Conservation (phyloP, 495 filamentous ascomycete species). For the Bacidia rubella region DNA sequence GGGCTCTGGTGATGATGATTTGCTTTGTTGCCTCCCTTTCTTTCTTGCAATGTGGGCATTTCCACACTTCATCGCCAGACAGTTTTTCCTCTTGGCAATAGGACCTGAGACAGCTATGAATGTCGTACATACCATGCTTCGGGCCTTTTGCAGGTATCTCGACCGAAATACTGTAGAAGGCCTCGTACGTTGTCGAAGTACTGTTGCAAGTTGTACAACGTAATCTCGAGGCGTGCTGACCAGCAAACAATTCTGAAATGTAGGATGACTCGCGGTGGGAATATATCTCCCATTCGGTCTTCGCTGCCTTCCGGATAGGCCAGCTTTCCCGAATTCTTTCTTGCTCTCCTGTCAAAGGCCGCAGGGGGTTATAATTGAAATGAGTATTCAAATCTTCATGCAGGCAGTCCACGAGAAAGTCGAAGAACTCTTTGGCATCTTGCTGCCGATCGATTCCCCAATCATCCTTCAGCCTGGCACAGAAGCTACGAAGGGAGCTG, state of each 20-base stretch:
- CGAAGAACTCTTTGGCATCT: conserved; percentile 68
- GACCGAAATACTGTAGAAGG: conserved; percentile 55
- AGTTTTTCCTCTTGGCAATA: conserved; percentile 58
- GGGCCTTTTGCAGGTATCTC: conserved; percentile 45
- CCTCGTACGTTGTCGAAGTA: conserved; percentile 60
- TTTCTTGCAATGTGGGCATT: conserved; percentile 56
- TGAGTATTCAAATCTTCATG: conserved; percentile 65
- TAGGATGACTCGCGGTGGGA: conserved; percentile 53
- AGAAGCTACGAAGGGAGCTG: conserved; percentile 41
- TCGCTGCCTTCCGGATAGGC: conserved; percentile 44
- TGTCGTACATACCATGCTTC: conserved; percentile 23
- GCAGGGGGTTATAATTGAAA: conserved; percentile 44
- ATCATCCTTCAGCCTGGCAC: conserved; percentile 40
- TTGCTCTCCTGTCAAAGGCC: conserved; percentile 44
- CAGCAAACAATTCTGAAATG: conserved; percentile 56
- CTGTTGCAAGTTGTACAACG: conserved; percentile 49
- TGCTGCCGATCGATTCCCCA: conserved; percentile 56
- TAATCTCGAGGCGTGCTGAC: conserved; percentile 52
- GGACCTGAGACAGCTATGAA: conserved; percentile 51
- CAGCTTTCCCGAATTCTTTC: conserved; percentile 51
- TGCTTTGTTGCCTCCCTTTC: conserved; percentile 57
- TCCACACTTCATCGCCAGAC: conserved; percentile 54
- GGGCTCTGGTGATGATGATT: conserved; percentile 59
- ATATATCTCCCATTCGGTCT: conserved; percentile 55
- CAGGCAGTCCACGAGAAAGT: conserved; percentile 54